Evolutionary conservation across 1,139 yeast genomes (phyloP), one percentile per base, ranked within the genome.

Genomic region (Barnettozyma hawaiiensis): DNA sequence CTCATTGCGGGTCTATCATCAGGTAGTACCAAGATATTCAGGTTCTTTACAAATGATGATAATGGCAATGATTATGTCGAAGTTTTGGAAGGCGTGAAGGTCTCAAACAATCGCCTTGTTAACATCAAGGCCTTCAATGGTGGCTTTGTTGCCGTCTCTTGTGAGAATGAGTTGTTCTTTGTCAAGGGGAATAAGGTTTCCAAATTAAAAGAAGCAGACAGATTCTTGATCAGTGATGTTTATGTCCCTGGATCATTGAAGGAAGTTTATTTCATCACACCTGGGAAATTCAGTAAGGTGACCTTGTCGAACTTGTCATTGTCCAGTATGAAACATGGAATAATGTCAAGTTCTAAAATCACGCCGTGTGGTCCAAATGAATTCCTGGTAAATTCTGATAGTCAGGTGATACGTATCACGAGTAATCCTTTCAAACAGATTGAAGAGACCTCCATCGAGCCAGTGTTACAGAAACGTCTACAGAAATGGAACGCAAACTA

Each of bases 171-270:
- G 37, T 39, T 54, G 10, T 46, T 39, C 40, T 28, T 32, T 21
- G 23, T 48, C 8, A 16, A 22, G 9, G 34, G 39, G 3, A 32
- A 31, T 1, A 22, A 31, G 6, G 31, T 22, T 11, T 31, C 35
- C 11, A 36, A 37, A 12, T 20, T 48, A 29, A 49, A 50, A 22
- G 38, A 26, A 2, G 35, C 39, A 3, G 49, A 43, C 24, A 37
- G 54, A 37, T 53, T 48, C 36, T 27, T 35, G 29, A 48, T 58
- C 8, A 49, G 51, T 33, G 60, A 58, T 34, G 12, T 44, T 7
- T 36, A 22, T 2, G 16, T 43, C 3, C 29, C 31, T n/a, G 18
- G 5, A 15, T 10, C 37, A 9, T 33, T 2, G 18, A 33, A 16
- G 19, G 29, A 1, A 7, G 12, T 22, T 3, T 42, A 4, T 33